Evolutionary conservation across 805 yeast genomes (phyloP).

Genomic region (Candida caryicola): DNA sequence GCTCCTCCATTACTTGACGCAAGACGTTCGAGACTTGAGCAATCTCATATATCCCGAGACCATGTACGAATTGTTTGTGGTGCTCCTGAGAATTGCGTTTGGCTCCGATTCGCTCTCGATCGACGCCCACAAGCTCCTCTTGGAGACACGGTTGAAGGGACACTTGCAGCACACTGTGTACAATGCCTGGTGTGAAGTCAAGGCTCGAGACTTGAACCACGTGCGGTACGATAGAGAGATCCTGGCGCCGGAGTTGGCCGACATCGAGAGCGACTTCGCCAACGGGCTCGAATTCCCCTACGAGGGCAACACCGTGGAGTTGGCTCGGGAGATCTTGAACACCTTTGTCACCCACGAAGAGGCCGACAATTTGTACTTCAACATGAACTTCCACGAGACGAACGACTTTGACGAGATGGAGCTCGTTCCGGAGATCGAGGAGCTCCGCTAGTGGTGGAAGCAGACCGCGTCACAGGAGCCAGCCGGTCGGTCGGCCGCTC

Average conservation of each 20-base stretch:
- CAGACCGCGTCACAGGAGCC: too few relatives aligned
- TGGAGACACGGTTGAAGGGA: conserved; percentile 30
- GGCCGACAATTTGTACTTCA: conserved; percentile 68
- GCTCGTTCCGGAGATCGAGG: too few relatives aligned
- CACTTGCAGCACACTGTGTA: conserved; percentile 33
- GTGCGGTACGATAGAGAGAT: conserved; percentile 6
- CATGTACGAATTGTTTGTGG: conserved; percentile 46
- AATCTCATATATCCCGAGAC: conserved; percentile 40
- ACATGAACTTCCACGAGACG: conserved; percentile 50
- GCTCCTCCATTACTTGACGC: conserved; percentile 37
- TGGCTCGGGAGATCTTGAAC: conserved; percentile 69
- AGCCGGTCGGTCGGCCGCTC: too few relatives aligned
- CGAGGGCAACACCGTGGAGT: conserved; percentile 59
- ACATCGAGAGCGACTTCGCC: conserved; percentile 43
- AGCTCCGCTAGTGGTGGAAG: too few relatives aligned
- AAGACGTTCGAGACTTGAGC: conserved; percentile 27
- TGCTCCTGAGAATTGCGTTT: conserved; percentile 52
- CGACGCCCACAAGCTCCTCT: conserved; percentile 36
- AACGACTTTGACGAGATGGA: conserved; percentile 24
- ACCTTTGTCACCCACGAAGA: conserved; percentile 71
- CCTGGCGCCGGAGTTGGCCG: conserved; percentile 22
- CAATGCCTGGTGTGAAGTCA: conserved; percentile 43
- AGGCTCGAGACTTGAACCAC: conserved; percentile 40
- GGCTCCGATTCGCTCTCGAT: conserved; percentile 41
- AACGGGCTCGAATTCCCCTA: conserved; percentile 65